Base-by-base conservation (phyloP, 495 filamentous ascomycete genomes). In the Lophium mytilinum region DNA sequence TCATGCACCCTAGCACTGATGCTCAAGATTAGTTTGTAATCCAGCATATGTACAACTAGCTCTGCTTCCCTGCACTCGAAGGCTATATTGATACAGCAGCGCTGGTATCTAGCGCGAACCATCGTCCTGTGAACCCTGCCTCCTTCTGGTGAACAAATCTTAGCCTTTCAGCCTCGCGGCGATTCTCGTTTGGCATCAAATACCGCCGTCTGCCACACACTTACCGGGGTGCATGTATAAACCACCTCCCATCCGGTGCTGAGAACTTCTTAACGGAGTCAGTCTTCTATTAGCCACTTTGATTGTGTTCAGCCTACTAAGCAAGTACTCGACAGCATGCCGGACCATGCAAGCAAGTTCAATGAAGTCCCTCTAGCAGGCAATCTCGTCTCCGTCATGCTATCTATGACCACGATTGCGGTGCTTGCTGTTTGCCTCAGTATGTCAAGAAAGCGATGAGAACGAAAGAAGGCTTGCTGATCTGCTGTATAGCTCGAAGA, bases 341-440 rank as follows among this genome's bases (percentile, higher is more conserved):
- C 83, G 66, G 66, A 81, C 84, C 3, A 84, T 72, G 6, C 74
- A 67, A 9, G 37, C 37, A n/a, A 37, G 6, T 17, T 34, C 15
- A 19, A 37, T 14, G 37, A 34, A 17, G 37, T 62, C n/a, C 59
- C 60, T 21, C 1, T 70, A 18, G 63, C 66, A 8, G 75, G 73
- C 35, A 63, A 66, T 40, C 61, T 77, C 17, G 58, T 74, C 39
- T 72, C 73, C 45, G 68, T 76, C 34, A 64, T 73, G 36, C 62
- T 79, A 3, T 70, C 70, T 12, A 65, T 78, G 61, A 43, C 68
- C 17, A 73, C 77, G 0, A 61, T 71, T 19, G 69, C 68, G 11
- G 68, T 73, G 3, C 60, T 80, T 10, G 69, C 77, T 14, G 61
- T 69, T 15, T 78, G 78, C 61, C 46, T 77, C 37, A 73, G 77